Conservation (phyloP, 208 protist species). For the Herpetomonas samuelpessoai region DNA sequence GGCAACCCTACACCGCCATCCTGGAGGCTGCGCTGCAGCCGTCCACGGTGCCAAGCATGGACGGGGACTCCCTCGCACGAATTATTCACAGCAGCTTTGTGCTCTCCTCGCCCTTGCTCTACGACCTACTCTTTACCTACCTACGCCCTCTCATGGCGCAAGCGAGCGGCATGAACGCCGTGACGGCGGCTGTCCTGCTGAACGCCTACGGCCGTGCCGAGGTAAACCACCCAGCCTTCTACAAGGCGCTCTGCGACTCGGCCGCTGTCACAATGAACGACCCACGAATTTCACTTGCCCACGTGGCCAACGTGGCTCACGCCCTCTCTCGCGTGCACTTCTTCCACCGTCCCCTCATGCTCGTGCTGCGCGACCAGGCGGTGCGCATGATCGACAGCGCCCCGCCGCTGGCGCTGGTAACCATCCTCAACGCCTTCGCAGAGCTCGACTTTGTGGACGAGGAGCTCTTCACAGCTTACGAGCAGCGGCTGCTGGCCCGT, state of each 20-base stretch:
- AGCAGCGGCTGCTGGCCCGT: constrained; percentile 59
- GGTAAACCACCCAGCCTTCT: constrained; percentile 73
- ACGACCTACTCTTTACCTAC: constrained; percentile 83
- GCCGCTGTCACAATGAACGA: constrained; percentile 59
- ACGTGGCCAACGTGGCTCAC: constrained; percentile 85
- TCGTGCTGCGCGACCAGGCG: constrained; percentile 73
- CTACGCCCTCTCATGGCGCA: constrained; percentile 45
- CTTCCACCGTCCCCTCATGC: constrained; percentile 63
- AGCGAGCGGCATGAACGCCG: constrained; percentile 48
- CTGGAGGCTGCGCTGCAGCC: constrained; percentile 39
- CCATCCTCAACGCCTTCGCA: constrained; percentile 80
- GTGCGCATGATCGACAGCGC: constrained; percentile 41
- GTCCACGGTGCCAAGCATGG: constrained; percentile 45
- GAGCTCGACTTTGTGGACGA: constrained; percentile 74
- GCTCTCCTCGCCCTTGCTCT: constrained; percentile 62
- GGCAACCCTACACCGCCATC: constrained; percentile 50
- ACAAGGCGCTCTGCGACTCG: constrained; percentile 62
- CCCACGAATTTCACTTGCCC: constrained; percentile 59
- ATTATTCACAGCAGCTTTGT: constrained; percentile 83
- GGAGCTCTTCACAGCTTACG: constrained; percentile 65
- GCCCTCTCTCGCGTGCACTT: constrained; percentile 76
- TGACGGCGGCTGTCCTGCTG: constrained; percentile 77
- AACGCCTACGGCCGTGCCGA: constrained; percentile 88
- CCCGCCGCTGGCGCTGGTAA: constrained; percentile 62
- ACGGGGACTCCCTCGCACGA: constrained; percentile 57